phyloP scores from a whole-genome alignment of 1,284 basidiomycete genomes.

The Ganoderma lingzhi region DNA sequence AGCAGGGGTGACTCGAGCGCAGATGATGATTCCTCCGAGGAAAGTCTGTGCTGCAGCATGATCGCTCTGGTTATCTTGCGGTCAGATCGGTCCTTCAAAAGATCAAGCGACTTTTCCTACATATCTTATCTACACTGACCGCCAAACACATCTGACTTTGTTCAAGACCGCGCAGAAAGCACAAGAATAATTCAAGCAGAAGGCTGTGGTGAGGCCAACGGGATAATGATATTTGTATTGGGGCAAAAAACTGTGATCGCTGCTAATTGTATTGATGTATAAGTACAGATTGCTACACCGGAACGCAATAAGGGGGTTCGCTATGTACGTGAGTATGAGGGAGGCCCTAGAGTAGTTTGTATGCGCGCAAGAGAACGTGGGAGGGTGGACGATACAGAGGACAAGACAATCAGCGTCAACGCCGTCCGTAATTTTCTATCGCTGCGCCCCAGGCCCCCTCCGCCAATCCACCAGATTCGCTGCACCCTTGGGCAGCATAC shows the following conservation, averaged over 20 bases:
- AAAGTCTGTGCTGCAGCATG: constrained; percentile 12
- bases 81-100: neutral
- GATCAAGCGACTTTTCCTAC: neutral
- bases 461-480: constrained; percentile 25
- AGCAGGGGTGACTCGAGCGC: constrained; percentile 24
- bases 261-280: constrained; percentile 29
- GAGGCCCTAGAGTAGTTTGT: constrained; percentile 27
- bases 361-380: constrained; percentile 24
- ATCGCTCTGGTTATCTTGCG: constrained; percentile 24
- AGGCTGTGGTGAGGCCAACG: neutral
- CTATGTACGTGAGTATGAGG: constrained; percentile 32
- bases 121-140: neutral
- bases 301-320: constrained; percentile 23
- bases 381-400: constrained; percentile 28
- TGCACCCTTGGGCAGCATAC: constrained; percentile 29
- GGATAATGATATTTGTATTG: constrained; percentile 24
- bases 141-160: no score
- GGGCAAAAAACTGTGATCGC: neutral
- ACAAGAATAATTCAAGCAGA: neutral
- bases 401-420: constrained; percentile 26
- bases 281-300: constrained; percentile 33
- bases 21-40: constrained; percentile 23
- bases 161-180: no score
- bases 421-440: constrained; percentile 32
- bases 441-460: constrained; percentile 25